These are phyloP conservation scores for Colletotrichum higginsianum DNA, from an alignment of 2,329 filamentous ascomycete genomes.

Conservation along the genomic window DNA sequence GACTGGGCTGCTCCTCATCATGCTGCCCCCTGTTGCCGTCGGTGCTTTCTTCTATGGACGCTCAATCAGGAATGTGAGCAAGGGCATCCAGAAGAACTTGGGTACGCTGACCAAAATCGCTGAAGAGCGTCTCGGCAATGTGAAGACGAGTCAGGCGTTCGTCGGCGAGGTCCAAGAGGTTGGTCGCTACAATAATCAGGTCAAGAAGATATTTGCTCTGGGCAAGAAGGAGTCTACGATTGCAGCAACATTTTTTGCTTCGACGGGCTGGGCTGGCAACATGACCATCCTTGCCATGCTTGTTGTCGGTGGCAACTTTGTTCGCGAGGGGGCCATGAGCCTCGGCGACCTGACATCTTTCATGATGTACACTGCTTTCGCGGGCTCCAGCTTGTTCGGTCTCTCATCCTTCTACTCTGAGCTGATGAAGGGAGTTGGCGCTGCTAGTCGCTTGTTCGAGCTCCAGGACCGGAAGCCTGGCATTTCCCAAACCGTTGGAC, in stretches of 20 bases:
- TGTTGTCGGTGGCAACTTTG: conserved; percentile 91
- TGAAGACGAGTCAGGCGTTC: conserved; percentile 96
- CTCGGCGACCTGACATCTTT: conserved; percentile 96
- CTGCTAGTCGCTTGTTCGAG: conserved; percentile 95
- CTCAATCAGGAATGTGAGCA: conserved; percentile 88
- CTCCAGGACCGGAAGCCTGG: conserved; percentile 90
- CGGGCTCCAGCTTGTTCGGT: conserved; percentile 89
- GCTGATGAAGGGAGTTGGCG: conserved; percentile 98
- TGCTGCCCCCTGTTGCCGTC: conserved; percentile 92
- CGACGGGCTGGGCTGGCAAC: conserved; percentile 93
- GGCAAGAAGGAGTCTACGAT: conserved; percentile 90
- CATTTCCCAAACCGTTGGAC: conserved; percentile 88
- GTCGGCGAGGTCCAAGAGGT: conserved; percentile 94
- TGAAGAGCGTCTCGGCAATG: conserved; percentile 96
- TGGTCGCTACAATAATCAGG: conserved; percentile 90
- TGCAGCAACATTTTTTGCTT: conserved; percentile 89
- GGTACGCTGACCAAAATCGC: conserved; percentile 96
- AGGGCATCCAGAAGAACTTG: conserved; percentile 93
- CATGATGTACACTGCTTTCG: conserved; percentile 96
- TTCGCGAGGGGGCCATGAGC: conserved; percentile 86
- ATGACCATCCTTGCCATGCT: conserved; percentile 95
- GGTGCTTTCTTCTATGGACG: conserved; percentile 94
- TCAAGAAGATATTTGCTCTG: conserved; percentile 91
- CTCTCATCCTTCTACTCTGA: conserved; percentile 97
- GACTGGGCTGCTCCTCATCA: conserved; percentile 86